phyloP scores from a whole-genome alignment of 768 basidiomycete genomes.

The Glaciozyma martinii region DNA sequence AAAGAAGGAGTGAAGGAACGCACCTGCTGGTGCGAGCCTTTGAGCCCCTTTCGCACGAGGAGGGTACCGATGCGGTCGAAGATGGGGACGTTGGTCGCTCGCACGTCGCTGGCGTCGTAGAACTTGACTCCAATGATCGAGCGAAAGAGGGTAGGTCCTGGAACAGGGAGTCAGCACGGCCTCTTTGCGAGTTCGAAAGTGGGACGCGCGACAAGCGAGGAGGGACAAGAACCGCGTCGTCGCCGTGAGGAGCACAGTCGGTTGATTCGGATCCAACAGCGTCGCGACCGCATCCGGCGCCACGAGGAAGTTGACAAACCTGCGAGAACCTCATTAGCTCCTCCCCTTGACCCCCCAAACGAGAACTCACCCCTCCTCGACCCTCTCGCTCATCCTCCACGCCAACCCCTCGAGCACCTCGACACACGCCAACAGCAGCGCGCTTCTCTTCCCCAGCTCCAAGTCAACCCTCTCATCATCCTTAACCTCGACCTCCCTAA shows the following conservation, averaged over 20 bases:
- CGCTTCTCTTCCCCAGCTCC: slow-evolving; percentile 7
- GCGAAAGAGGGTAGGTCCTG: slow-evolving; percentile 20
- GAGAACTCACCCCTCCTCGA: slow-evolving; percentile 6
- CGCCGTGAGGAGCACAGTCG: slow-evolving; percentile 1
- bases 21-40: background rate
- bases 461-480: slow-evolving; percentile 3
- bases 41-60: background rate
- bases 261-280: slow-evolving; percentile 19
- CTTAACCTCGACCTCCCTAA: background rate
- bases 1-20: background rate
- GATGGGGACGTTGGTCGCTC: slow-evolving; percentile 8
- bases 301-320: slow-evolving; percentile 8
- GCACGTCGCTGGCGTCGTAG: slow-evolving; percentile 11
- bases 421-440: slow-evolving; percentile 1
- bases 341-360: background rate
- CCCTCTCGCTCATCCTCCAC: slow-evolving; percentile 9
- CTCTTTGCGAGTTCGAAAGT: too few relatives aligned
- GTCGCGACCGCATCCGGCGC: slow-evolving; percentile 9
- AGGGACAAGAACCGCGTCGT: slow-evolving; percentile 5
- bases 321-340: background rate
- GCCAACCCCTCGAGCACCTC: slow-evolving; percentile 21
- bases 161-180: too few relatives aligned
- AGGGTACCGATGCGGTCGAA: slow-evolving; percentile 19
- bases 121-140: slow-evolving; percentile 11
- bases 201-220: slow-evolving; percentile 9